Evolutionary conservation across 495 filamentous ascomycete genomes (phyloP), one percentile per base, ranked within the genome.

Genomic region (Entonaema liquescens): DNA sequence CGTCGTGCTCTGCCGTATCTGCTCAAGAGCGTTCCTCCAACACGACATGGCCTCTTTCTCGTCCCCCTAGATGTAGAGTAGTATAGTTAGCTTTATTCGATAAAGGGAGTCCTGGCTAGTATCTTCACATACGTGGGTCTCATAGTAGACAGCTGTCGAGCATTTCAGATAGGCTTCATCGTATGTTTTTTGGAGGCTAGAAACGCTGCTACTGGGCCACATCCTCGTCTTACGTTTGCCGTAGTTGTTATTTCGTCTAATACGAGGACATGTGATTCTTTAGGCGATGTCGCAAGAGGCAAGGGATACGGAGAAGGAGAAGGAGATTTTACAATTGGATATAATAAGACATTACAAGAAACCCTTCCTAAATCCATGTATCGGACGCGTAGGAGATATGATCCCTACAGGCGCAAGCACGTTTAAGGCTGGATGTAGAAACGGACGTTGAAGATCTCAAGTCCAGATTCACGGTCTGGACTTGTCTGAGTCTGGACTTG

Each of bases 121-220:
- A 7, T 13, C 28, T 25, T 6, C 17, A 55, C 81, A 47, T 79
- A 95, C 93, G 86, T 97, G 91, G 73, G 90, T 89, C 78, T 98
- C 94, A 78, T 95, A 97, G 80, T 97, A 97, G 67, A 97, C 91
- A 63, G 95, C 95, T 9, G 94, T 98, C 1, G 94, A 97, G 79
- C 93, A 97, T 70, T 90, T 92, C 62, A 97, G 83, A 80, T 97
- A 97, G 79, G 92, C 93, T 75, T 98, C 93, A 83, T 98, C 94
- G 81, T 98, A 98, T 62, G 93, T 97, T 86, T 97, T 98, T 84
- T 98, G 95, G 78, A 98, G 85, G 60, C 89, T 89, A 78, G 93
- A 90, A 68, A 88, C 84, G 49, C 87, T 86, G 76, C 90, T 93
- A 83, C 87, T 90, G 82, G 92, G 91, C 88, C 95, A 92, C 91